Conservation (phyloP, 352 stramenopile genomes). For the Sclerospora graminicola region DNA sequence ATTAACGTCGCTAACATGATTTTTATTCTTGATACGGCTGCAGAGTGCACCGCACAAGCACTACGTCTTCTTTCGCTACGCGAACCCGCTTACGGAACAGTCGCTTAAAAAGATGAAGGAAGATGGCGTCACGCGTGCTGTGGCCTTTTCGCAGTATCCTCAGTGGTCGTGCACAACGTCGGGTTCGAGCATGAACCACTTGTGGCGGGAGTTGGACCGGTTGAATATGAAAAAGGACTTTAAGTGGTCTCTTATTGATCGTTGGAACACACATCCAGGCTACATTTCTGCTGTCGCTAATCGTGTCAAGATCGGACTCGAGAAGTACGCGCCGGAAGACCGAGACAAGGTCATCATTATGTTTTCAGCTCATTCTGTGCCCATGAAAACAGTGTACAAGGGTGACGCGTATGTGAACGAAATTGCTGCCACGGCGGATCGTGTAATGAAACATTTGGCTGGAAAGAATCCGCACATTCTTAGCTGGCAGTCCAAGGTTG, state of each 20-base stretch:
- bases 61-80: conserved; percentile 98
- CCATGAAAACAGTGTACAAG: conserved; percentile 86
- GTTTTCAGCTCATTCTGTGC: conserved; percentile 86
- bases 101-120: conserved; percentile 92
- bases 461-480: conserved; percentile 79
- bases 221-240: conserved; percentile 85
- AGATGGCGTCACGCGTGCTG: conserved; percentile 92
- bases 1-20: not conserved
- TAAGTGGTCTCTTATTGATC: conserved; percentile 78
- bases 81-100: conserved; percentile 94
- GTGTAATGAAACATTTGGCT: conserved; percentile 60
- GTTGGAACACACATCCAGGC: conserved; percentile 93
- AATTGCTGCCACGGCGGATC: conserved; percentile 63
- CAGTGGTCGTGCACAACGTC: conserved; percentile 98
- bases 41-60: conserved; percentile 85
- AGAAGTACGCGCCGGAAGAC: conserved; percentile 85
- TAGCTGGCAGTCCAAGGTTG: conserved; percentile 96
- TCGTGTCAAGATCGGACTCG: conserved; percentile 88
- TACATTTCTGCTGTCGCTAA: conserved; percentile 92
- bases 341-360: conserved; percentile 86
- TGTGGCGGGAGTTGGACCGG: conserved; percentile 74
- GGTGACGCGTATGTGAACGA: conserved; percentile 84
- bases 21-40: conserved; percentile 5
- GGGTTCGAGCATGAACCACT: conserved; percentile 90
- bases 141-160: conserved; percentile 96